A percentile compares a stretch with the other conserved stretches of the same genome.
Evolutionary conservation across 768 basidiomycete genomes (phyloP).

Genomic region (Leccinum variicolor): DNA sequence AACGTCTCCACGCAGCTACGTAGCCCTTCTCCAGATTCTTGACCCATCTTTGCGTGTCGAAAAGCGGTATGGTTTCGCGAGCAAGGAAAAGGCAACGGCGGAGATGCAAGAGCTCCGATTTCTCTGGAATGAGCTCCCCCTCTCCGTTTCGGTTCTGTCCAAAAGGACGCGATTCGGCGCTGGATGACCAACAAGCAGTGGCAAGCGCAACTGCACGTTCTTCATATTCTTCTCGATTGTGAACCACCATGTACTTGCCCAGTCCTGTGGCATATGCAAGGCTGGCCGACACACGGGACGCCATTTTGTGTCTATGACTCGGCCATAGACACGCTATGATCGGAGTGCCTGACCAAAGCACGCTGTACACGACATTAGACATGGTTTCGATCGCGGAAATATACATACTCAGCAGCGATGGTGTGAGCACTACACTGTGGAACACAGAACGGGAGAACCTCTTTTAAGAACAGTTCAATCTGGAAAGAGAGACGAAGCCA

Average conservation of each 20-base stretch:
- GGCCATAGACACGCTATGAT: constrained; percentile 45
- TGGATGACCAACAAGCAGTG: constrained; percentile 22
- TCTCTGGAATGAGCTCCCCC: background rate
- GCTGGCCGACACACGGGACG: constrained; percentile 48
- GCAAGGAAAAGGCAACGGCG: constrained; percentile 40
- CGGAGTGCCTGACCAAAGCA: constrained; percentile 51
- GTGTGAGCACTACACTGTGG: constrained; percentile 51
- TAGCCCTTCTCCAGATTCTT: constrained; percentile 46
- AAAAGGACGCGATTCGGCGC: background rate
- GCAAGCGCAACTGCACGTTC: constrained; percentile 42
- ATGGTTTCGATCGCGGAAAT: background rate
- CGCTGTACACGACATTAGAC: constrained; percentile 28
- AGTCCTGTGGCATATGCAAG: constrained; percentile 47
- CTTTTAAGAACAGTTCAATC: background rate
- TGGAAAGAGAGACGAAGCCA: background rate
- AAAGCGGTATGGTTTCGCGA: constrained; percentile 42
- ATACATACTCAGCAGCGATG: constrained; percentile 44
- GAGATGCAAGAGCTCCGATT: constrained; percentile 38
- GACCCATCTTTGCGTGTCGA: constrained; percentile 48
- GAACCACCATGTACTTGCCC: constrained; percentile 46
- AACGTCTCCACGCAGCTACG: constrained; percentile 43
- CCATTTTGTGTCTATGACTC: constrained; percentile 46
- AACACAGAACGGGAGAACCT: background rate
- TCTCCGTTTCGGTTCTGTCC: background rate
- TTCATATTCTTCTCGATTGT: constrained; percentile 43